Percentiles rank a stretch among this genome's conserved stretches.
These are phyloP conservation scores for Orbilia javanica DNA, from an alignment of 2,329 filamentous ascomycete genomes.

Conservation along the genomic window DNA sequence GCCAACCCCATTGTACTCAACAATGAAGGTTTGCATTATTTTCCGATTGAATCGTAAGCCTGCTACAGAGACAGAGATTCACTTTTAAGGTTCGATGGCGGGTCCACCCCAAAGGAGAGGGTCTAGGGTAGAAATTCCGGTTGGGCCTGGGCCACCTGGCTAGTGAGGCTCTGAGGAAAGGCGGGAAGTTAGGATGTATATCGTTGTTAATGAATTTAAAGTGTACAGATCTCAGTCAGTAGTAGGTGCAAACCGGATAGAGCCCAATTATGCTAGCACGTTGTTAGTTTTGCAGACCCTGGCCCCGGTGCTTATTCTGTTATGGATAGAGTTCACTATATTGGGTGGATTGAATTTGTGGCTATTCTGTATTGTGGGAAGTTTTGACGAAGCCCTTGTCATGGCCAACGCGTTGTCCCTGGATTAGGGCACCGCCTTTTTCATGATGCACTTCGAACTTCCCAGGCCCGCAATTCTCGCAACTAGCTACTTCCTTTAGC, in stretches of 20 bases:
- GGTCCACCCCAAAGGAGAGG: constrained; percentile 20
- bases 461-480: constrained; percentile 35
- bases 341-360: neutral
- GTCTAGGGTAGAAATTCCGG: constrained; percentile 12
- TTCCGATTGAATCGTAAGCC: constrained; percentile 30
- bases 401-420: constrained; percentile 29
- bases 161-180: neutral
- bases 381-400: neutral
- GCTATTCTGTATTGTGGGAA: constrained; percentile 18
- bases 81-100: neutral
- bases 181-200: constrained; percentile 28
- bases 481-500: constrained; percentile 43
- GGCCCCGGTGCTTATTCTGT: neutral
- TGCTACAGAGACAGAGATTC: constrained; percentile 7
- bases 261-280: neutral
- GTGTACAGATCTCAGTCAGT: neutral
- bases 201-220: neutral
- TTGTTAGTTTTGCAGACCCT: too few relatives aligned
- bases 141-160: constrained; percentile 1
- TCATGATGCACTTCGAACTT: neutral
- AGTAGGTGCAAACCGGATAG: neutral
- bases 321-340: neutral
- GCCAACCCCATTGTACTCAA: neutral
- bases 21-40: constrained; percentile 41
- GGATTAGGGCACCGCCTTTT: constrained; percentile 40